Conservation (phyloP, 2,329 filamentous ascomycete genomes). For the Exophiala dermatitidis region DNA sequence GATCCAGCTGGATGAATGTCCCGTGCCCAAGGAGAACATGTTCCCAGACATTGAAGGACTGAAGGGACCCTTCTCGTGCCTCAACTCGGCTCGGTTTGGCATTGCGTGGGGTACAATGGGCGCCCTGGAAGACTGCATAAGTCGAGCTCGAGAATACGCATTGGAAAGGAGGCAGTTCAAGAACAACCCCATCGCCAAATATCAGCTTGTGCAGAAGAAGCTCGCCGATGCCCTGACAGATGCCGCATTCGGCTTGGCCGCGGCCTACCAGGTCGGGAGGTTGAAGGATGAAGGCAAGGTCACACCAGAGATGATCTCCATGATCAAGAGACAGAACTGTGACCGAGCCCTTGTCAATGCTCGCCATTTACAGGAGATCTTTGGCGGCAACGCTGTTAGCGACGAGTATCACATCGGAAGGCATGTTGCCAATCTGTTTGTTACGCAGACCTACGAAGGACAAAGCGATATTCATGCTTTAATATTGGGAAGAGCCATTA, state of each 20-base stretch:
- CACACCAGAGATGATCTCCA: conserved; percentile 88
- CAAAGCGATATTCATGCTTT: conserved; percentile 92
- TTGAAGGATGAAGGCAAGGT: conserved; percentile 86
- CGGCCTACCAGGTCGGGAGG: conserved; percentile 80
- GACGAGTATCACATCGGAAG: conserved; percentile 94
- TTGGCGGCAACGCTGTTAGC: conserved; percentile 95
- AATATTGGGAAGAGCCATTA: conserved; percentile 62
- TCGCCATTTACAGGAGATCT: conserved; percentile 80
- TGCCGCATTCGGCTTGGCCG: conserved; percentile 82
- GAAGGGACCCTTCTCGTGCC: conserved; percentile 80
- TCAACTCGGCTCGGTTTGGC: conserved; percentile 88
- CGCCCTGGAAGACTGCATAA: conserved; percentile 84
- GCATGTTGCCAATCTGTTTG: conserved; percentile 92
- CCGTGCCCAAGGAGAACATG: conserved; percentile 87
- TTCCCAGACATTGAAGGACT: conserved; percentile 84
- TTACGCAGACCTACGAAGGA: conserved; percentile 96
- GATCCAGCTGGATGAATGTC: conserved; percentile 90
- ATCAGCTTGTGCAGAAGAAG: conserved; percentile 97
- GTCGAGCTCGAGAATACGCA: conserved; percentile 74
- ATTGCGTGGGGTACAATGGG: conserved; percentile 93
- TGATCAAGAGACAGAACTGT: conserved; percentile 98
- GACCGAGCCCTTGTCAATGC: conserved; percentile 77
- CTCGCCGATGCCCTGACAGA: conserved; percentile 87
- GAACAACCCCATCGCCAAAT: conserved; percentile 86
- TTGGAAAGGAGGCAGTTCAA: conserved; percentile 94